Percentiles rank a stretch among this genome's conserved stretches.
phyloP scores from a whole-genome alignment of 2,329 filamentous ascomycete species.

The Hymenotorrendiella dingleyae region DNA sequence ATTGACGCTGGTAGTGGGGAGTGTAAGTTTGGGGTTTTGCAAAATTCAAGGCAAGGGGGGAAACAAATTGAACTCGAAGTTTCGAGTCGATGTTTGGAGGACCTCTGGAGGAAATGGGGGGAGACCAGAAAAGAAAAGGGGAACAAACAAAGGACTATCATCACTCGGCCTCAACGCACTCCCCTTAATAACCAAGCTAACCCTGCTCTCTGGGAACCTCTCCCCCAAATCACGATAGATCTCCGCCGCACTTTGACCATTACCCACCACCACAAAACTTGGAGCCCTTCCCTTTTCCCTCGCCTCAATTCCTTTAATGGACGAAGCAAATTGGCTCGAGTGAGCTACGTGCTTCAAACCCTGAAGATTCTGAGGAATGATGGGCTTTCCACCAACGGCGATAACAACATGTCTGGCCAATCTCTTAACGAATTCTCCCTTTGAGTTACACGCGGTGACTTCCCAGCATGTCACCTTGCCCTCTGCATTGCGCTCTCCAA shows the following conservation, averaged over 20 bases:
- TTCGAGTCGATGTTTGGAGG: too few relatives aligned
- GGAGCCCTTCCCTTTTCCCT: conserved; percentile 15
- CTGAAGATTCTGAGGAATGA: conserved; percentile 65
- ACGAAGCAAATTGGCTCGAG: conserved; percentile 76
- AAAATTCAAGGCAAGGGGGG: neutral
- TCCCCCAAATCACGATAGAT: conserved; percentile 86
- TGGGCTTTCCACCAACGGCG: conserved; percentile 60
- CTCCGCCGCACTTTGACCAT: conserved; percentile 89
- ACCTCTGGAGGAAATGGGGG: neutral
- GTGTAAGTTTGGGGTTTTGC: neutral
- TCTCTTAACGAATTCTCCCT: conserved; percentile 35
- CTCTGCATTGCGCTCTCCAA: conserved; percentile 7
- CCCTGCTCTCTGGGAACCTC: conserved; percentile 75
- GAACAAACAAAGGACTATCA: conserved; percentile 84
- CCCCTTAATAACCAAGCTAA: conserved; percentile 73
- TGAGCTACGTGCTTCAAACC: conserved; percentile 73
- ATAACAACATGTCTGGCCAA: conserved; percentile 50
- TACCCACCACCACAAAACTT: conserved; percentile 74
- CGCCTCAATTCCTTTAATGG: conserved; percentile 50
- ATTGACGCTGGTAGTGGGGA: conserved; percentile 72
- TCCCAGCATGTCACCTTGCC: conserved; percentile 29
- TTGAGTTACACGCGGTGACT: conserved; percentile 27
- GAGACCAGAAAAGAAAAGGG: neutral
- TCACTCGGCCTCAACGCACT: conserved; percentile 85
- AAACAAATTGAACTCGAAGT: too few relatives aligned